A percentile compares a stretch with the other conserved stretches of the same genome.
Evolutionary conservation across 140 eudicot species (phyloP).

Genomic region (Eryngium alpinum): DNA sequence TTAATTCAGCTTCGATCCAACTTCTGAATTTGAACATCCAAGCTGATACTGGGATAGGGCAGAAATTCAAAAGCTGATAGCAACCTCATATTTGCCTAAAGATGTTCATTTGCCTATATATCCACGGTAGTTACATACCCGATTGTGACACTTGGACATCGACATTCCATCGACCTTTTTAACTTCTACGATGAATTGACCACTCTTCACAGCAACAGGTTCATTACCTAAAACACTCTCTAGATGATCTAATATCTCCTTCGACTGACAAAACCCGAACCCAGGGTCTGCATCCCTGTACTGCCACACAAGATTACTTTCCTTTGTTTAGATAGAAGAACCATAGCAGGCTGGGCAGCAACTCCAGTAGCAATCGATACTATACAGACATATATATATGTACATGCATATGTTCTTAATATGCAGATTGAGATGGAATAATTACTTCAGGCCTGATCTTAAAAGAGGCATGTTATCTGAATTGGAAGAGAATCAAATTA

Average conservation of each 20-base stretch:
- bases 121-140: not conserved
- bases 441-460: too few relatives aligned
- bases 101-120: not conserved
- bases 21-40: not conserved
- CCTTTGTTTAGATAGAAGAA: slow-evolving; percentile 64
- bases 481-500: too few relatives aligned
- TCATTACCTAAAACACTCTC: slow-evolving; percentile 86
- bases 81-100: not conserved
- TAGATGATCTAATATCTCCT: slow-evolving; percentile 78
- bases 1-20: not conserved
- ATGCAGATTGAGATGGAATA: too few relatives aligned
- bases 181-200: slow-evolving; percentile 82
- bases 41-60: not conserved
- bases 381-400: too few relatives aligned
- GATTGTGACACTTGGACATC: not conserved
- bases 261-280: slow-evolving; percentile 80
- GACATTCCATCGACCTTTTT: slow-evolving; percentile 5
- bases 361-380: too few relatives aligned
- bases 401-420: too few relatives aligned
- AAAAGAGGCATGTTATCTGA: too few relatives aligned
- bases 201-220: slow-evolving; percentile 85
- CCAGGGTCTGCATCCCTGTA: slow-evolving; percentile 82
- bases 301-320: slow-evolving; percentile 88
- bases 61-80: not conserved
- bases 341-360: too few relatives aligned